These are phyloP conservation scores for Cytospora leucostoma DNA, from an alignment of 2,329 filamentous ascomycete species.

Conservation along the genomic window DNA sequence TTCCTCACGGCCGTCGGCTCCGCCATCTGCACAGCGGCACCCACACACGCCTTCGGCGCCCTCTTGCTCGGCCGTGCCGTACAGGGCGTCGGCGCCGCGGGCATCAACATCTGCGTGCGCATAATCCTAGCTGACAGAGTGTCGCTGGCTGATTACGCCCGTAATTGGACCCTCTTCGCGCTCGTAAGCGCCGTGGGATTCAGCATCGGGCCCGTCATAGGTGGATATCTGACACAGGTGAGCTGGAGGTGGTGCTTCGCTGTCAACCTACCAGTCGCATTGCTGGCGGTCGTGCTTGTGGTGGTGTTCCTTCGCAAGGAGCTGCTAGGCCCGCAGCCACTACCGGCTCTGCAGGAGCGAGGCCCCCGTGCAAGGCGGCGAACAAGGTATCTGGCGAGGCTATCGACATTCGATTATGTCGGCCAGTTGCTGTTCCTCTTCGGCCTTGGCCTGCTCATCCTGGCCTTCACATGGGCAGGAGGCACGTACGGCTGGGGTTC, in stretches of 20 bases:
- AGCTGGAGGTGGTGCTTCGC: slow-evolving; percentile 70
- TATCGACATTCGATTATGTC: slow-evolving; percentile 57
- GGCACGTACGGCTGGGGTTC: slow-evolving; percentile 52
- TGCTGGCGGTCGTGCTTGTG: slow-evolving; percentile 53
- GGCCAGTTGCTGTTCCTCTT: slow-evolving; percentile 59
- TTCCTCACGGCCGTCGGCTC: slow-evolving; percentile 61
- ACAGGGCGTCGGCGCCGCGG: slow-evolving; percentile 63
- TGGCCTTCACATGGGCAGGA: slow-evolving; percentile 59
- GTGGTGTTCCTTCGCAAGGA: slow-evolving; percentile 60
- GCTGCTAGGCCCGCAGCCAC: slow-evolving; percentile 54
- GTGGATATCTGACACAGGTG: slow-evolving; percentile 55
- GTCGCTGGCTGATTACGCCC: slow-evolving; percentile 60
- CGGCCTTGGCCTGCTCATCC: slow-evolving; percentile 54
- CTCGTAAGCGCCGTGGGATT: slow-evolving; percentile 62
- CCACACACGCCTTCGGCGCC: slow-evolving; percentile 55
- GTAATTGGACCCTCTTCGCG: slow-evolving; percentile 63
- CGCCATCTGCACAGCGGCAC: slow-evolving; percentile 61
- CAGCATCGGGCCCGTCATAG: slow-evolving; percentile 62
- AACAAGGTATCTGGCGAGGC: slow-evolving; percentile 43
- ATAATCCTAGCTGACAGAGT: slow-evolving; percentile 68
- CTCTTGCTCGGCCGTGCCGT: slow-evolving; percentile 64
- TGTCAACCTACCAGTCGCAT: slow-evolving; percentile 59
- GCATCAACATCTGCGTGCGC: slow-evolving; percentile 60
- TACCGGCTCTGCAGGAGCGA: slow-evolving; percentile 47
- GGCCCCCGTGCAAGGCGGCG: slow-evolving; percentile 29